Percentiles rank a stretch among this genome's conserved stretches.
phyloP scores from a whole-genome alignment of 78 protist genomes.

The Andalucia godoyi region DNA sequence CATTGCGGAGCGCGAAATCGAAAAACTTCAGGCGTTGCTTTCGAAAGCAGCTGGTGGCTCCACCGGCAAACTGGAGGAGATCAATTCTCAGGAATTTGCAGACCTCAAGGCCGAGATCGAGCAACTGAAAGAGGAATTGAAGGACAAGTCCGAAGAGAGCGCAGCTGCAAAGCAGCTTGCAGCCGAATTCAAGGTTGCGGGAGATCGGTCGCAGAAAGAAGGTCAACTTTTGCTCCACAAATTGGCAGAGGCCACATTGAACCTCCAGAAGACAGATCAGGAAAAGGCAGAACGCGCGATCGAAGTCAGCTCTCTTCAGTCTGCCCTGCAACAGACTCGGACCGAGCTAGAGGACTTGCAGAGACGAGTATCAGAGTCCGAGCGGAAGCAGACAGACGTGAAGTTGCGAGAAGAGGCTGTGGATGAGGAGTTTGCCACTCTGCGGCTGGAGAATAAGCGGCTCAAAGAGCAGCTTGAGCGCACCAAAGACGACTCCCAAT shows the following conservation, averaged over 20 bases:
- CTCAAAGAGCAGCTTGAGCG: too few species aligned
- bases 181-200: too few species aligned
- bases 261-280: too few species aligned
- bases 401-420: conserved; percentile 35
- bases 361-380: not conserved
- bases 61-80: too few species aligned
- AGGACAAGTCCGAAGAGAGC: not conserved
- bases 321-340: not conserved
- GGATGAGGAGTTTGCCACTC: conserved; percentile 8
- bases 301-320: not conserved
- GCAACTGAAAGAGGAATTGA: not conserved
- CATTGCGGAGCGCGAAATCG: conserved; percentile 28
- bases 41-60: too few species aligned
- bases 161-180: too few species aligned
- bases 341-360: not conserved
- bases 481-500: too few species aligned
- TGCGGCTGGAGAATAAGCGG: too few species aligned
- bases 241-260: too few species aligned
- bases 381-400: conserved; percentile 18
- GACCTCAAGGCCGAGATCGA: conserved; percentile 20
- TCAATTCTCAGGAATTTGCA: conserved; percentile 9
- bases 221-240: too few species aligned
- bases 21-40: conserved; percentile 19
- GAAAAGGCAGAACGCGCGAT: not conserved
- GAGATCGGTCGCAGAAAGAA: too few species aligned